Conservation (phyloP, 352 stramenopile genomes). For the Phytophthora meadii region DNA sequence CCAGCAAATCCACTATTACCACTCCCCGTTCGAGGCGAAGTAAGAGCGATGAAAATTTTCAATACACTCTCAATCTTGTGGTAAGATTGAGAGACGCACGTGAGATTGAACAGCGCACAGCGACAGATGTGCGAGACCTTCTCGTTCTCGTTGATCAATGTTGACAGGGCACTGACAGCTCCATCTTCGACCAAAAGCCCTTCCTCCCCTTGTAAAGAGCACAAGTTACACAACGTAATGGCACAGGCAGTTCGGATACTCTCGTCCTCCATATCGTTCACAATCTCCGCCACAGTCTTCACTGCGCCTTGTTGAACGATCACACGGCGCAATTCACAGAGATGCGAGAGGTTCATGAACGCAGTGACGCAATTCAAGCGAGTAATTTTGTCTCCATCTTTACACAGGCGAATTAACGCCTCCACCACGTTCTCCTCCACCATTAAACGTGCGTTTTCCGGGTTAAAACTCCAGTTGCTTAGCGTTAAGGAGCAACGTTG, state of each 20-base stretch:
- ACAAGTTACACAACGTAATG: constrained; percentile 89
- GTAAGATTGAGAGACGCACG: constrained; percentile 86
- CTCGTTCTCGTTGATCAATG: constrained; percentile 81
- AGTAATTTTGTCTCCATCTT: constrained; percentile 66
- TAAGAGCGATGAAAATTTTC: constrained; percentile 77
- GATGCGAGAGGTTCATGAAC: constrained; percentile 86
- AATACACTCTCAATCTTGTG: constrained; percentile 88
- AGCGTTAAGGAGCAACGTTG: constrained; percentile 86
- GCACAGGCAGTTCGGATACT: constrained; percentile 81
- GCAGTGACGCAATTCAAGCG: constrained; percentile 81
- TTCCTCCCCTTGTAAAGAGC: constrained; percentile 80
- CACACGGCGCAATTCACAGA: constrained; percentile 60
- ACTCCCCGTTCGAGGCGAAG: constrained; percentile 43
- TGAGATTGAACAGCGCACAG: constrained; percentile 90
- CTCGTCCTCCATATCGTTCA: constrained; percentile 68
- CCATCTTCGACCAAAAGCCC: constrained; percentile 83
- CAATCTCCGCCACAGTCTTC: constrained; percentile 79
- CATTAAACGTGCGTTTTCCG: constrained; percentile 85
- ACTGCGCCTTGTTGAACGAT: constrained; percentile 80
- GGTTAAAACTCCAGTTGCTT: constrained; percentile 90
- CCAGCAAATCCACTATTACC: constrained; percentile 3
- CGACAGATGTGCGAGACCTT: constrained; percentile 73
- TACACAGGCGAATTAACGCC: constrained; percentile 77
- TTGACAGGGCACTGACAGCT: constrained; percentile 77
- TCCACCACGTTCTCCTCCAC: constrained; percentile 90